Conservation (phyloP, 306 rosid species). For the Fagus sylvatica region DNA sequence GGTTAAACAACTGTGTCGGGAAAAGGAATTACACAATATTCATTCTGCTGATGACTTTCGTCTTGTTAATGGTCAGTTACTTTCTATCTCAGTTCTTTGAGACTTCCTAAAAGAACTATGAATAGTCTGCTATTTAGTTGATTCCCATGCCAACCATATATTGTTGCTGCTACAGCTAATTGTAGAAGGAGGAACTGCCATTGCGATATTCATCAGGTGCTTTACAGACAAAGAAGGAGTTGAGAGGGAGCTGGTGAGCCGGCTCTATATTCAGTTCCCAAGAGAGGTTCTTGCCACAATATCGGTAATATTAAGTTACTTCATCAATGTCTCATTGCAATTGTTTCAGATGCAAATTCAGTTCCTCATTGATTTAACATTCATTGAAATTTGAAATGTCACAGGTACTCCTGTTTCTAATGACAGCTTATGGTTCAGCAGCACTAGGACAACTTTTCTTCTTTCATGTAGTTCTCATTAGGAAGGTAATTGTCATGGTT, state of each 20-base stretch:
- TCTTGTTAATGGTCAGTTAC: constrained; percentile 65
- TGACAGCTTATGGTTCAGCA: constrained; percentile 82
- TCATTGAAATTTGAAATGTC: constrained; percentile 30
- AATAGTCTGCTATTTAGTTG: constrained; percentile 19
- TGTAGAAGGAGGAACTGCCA: constrained; percentile 81
- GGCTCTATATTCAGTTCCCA: constrained; percentile 63
- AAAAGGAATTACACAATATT: constrained; percentile 87
- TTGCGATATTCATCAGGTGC: constrained; percentile 83
- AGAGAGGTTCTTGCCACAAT: constrained; percentile 78
- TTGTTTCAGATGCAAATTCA: constrained; percentile 14
- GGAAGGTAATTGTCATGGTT: constrained; percentile 58
- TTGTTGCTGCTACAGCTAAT: constrained; percentile 48
- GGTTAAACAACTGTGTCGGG: constrained; percentile 96
- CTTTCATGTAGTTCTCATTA: constrained; percentile 86
- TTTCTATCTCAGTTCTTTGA: constrained; percentile 16
- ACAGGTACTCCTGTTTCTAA: constrained; percentile 66
- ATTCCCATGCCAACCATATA: not conserved
- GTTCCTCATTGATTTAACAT: constrained; percentile 14
- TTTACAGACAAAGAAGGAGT: constrained; percentile 69
- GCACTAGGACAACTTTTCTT: constrained; percentile 95
- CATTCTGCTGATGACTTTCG: constrained; percentile 79
- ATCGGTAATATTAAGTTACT: constrained; percentile 47
- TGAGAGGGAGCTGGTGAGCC: constrained; percentile 64
- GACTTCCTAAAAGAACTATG: not conserved
- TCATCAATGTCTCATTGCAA: not conserved